Percentiles rank a stretch among this genome's conserved stretches.
These are phyloP conservation scores for Dictyophora rubrovolvata DNA, from an alignment of 768 basidiomycete species.

Conservation along the genomic window DNA sequence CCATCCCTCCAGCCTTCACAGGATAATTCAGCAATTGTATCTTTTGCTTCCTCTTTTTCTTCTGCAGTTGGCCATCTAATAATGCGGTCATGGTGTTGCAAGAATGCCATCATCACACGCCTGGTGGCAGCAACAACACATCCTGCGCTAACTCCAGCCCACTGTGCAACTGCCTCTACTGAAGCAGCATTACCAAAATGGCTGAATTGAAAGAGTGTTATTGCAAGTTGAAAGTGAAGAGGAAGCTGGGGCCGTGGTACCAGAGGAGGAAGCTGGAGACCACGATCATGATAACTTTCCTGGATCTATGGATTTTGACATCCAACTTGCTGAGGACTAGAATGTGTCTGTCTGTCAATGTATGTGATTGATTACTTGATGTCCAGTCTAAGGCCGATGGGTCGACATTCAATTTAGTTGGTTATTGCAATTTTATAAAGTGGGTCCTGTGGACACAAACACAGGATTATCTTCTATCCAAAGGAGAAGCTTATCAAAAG, in stretches of 20 bases:
- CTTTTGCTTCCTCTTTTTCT: slow-evolving; percentile 14
- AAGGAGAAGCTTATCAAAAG: slow-evolving; percentile 17
- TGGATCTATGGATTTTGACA: no score
- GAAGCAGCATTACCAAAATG: slow-evolving; percentile 23
- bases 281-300: no score
- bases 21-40: slow-evolving; percentile 11
- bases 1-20: slow-evolving; percentile 22
- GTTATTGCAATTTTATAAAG: no score
- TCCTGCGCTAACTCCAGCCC: slow-evolving; percentile 19
- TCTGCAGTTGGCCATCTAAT: background rate
- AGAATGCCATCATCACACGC: slow-evolving; percentile 14
- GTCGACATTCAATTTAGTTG: no score
- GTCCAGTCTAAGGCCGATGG: no score
- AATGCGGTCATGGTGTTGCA: background rate
- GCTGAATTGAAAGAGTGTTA: slow-evolving; percentile 19
- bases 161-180: slow-evolving; percentile 16
- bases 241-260: slow-evolving; percentile 24
- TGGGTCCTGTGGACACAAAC: slow-evolving; percentile 16
- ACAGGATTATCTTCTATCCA: slow-evolving; percentile 18
- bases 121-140: slow-evolving; percentile 15
- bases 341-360: no score
- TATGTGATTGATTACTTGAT: no score
- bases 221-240: slow-evolving; percentile 23
- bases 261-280: no score
- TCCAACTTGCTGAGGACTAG: no score